A percentile compares a stretch with the other conserved stretches of the same genome.
These are phyloP conservation scores for Botrytis elliptica DNA, from an alignment of 2,329 filamentous ascomycete genomes.

Conservation along the genomic window DNA sequence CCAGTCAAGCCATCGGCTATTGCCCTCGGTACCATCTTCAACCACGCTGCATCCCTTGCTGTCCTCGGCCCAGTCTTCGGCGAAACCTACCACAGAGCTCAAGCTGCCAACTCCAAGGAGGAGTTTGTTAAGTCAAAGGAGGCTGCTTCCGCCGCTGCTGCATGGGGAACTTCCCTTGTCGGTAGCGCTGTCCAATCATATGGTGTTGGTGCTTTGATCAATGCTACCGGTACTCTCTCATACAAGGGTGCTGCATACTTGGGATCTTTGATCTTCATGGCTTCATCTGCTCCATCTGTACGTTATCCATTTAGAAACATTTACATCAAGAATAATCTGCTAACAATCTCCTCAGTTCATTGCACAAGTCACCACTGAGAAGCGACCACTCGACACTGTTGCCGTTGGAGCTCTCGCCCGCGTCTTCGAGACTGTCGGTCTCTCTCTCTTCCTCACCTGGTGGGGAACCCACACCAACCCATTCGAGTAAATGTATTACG, in stretches of 20 bases:
- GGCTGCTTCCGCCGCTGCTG: conserved; percentile 79
- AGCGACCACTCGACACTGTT: conserved; percentile 85
- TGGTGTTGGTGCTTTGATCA: conserved; percentile 85
- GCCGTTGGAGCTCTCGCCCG: conserved; percentile 82
- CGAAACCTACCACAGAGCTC: conserved; percentile 89
- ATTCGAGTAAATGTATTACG: conserved; percentile 52
- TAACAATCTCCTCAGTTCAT: conserved; percentile 62
- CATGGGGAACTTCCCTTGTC: conserved; percentile 86
- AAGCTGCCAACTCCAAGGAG: conserved; percentile 89
- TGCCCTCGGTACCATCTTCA: conserved; percentile 93
- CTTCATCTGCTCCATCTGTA: conserved; percentile 84
- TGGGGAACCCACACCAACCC: conserved; percentile 96
- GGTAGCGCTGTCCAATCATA: conserved; percentile 89
- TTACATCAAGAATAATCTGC: not conserved
- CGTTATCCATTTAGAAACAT: conserved; percentile 40
- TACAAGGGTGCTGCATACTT: conserved; percentile 98
- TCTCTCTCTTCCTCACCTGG: conserved; percentile 91
- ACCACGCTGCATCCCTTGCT: conserved; percentile 85
- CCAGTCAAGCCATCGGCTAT: conserved; percentile 98
- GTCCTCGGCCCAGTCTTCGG: conserved; percentile 89
- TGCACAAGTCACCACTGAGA: conserved; percentile 83
- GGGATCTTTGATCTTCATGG: conserved; percentile 86
- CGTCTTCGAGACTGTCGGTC: conserved; percentile 87
- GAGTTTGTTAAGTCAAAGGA: conserved; percentile 95
- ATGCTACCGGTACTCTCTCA: conserved; percentile 89